phyloP scores from a whole-genome alignment of 2,329 filamentous ascomycete genomes.

The Neonectria ditissima region DNA sequence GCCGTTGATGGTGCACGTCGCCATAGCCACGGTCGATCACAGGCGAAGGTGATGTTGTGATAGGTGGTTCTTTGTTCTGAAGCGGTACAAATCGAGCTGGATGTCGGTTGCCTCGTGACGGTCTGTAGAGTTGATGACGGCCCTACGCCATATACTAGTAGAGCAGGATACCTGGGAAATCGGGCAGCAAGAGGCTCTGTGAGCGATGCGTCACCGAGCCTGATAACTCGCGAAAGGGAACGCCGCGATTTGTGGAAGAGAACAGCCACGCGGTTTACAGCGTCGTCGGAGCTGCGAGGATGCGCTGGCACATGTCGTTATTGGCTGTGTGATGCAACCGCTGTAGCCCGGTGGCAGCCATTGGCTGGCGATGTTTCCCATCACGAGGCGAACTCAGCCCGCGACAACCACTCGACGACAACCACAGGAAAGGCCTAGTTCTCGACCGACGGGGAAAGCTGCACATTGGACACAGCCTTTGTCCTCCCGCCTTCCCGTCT shows the following conservation, averaged over 20 bases:
- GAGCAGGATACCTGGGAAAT: constrained; percentile 12
- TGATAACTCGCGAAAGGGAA: neutral
- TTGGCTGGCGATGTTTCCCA: constrained; percentile 11
- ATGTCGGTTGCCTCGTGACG: constrained; percentile 8
- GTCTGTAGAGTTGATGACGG: constrained; percentile 1
- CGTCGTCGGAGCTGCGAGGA: constrained; percentile 21
- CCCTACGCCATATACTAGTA: constrained; percentile 18
- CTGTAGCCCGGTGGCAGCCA: constrained; percentile 11
- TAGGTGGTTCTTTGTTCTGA: constrained; percentile 6
- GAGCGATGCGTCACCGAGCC: constrained; percentile 15
- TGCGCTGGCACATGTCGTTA: constrained; percentile 23
- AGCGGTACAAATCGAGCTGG: neutral
- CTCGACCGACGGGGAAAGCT: constrained; percentile 4
- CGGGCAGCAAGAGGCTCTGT: constrained; percentile 23
- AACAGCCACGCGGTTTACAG: constrained; percentile 4
- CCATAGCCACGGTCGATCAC: constrained; percentile 36
- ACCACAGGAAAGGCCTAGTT: constrained; percentile 4
- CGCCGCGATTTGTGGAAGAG: constrained; percentile 15
- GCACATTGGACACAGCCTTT: constrained; percentile 11
- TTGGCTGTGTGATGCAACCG: constrained; percentile 10
- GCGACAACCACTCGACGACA: constrained; percentile 15
- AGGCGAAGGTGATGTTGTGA: neutral
- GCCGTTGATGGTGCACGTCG: constrained; percentile 38
- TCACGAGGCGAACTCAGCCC: constrained; percentile 9
- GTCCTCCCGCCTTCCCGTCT: neutral